Evolutionary conservation across 768 basidiomycete genomes (phyloP).

Genomic region (Pulveroboletus sp.): DNA sequence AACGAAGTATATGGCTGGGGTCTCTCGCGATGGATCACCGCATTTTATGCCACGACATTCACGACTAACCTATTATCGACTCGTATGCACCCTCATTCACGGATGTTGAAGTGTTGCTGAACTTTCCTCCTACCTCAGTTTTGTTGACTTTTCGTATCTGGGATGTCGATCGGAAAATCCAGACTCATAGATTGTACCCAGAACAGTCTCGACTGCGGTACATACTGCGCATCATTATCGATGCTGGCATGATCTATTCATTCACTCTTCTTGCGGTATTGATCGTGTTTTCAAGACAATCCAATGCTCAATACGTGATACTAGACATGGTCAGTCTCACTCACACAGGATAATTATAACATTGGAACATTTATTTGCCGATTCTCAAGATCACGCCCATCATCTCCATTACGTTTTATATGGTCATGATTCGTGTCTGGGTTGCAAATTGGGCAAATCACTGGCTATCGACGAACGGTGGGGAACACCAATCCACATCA

Average conservation of each 20-base stretch:
- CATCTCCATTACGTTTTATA: constrained; percentile 37
- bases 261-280: constrained; percentile 31
- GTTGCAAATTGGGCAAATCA: background rate
- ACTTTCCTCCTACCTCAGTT: constrained; percentile 6
- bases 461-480: background rate
- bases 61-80: constrained; percentile 31
- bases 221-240: constrained; percentile 29
- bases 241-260: constrained; percentile 36
- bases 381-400: constrained; percentile 29
- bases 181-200: constrained; percentile 9
- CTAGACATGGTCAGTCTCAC: constrained; percentile 30
- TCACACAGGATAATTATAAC: background rate
- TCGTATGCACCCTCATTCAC: constrained; percentile 3
- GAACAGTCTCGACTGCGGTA: background rate
- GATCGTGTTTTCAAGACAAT: constrained; percentile 24
- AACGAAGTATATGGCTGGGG: constrained; percentile 21
- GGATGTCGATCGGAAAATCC: constrained; percentile 17
- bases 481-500: too few relatives aligned
- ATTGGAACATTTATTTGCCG: background rate
- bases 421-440: constrained; percentile 37
- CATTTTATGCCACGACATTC: constrained; percentile 31
- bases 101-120: background rate
- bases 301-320: constrained; percentile 31
- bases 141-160: constrained; percentile 27
- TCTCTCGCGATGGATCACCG: constrained; percentile 30